Conservation (phyloP, 23 red algal species). For the Cyanidium caldarium region DNA sequence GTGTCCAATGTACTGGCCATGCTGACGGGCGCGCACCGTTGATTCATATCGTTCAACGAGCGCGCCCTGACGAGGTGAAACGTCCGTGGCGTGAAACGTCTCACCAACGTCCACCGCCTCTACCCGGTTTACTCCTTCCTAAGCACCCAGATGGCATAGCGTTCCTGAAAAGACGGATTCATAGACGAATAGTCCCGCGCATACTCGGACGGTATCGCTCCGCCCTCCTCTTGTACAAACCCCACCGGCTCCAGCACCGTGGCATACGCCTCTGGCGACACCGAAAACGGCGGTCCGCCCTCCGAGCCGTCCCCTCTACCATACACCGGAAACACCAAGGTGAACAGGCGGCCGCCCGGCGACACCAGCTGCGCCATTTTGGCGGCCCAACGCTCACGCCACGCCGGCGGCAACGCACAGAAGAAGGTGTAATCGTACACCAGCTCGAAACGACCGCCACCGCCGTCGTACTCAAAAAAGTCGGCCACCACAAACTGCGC, state of each 20-base stretch:
- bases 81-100: too few relatives aligned
- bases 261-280: slow-evolving; percentile 13
- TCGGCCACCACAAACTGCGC: slow-evolving; percentile 26
- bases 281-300: slow-evolving; percentile 48
- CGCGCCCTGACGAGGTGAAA: too few relatives aligned
- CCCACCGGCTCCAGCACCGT: slow-evolving; percentile 21
- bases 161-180: too few relatives aligned
- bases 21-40: too few relatives aligned
- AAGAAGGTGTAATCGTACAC: slow-evolving; percentile 79
- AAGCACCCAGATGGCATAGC: too few relatives aligned
- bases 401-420: slow-evolving; percentile 32
- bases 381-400: slow-evolving; percentile 23
- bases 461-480: slow-evolving; percentile 31
- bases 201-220: background rate
- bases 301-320: slow-evolving; percentile 9
- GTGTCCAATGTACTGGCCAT: too few relatives aligned
- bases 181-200: too few relatives aligned
- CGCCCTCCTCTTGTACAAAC: background rate
- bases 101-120: too few relatives aligned
- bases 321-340: slow-evolving; percentile 38
- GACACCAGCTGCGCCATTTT: slow-evolving; percentile 31
- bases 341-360: slow-evolving; percentile 29
- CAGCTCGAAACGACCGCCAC: slow-evolving; percentile 2
- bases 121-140: too few relatives aligned
- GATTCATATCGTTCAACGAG: too few relatives aligned